These are phyloP conservation scores for Hygrocybe punicea DNA, from an alignment of 768 basidiomycete species.

Conservation along the genomic window DNA sequence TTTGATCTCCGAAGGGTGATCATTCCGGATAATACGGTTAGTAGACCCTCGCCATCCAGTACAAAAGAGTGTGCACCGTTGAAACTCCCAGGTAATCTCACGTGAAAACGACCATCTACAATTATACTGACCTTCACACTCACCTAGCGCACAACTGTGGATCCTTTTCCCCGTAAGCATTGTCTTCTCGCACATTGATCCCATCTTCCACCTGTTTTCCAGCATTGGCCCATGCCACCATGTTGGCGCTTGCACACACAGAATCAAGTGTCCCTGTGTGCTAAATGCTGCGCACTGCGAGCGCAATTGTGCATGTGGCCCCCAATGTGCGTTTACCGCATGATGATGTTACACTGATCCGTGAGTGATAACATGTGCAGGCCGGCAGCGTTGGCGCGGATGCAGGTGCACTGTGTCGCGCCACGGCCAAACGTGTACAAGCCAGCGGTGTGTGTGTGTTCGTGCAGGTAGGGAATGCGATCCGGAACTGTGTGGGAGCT, in stretches of 20 bases:
- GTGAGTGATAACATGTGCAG: conserved; percentile 18
- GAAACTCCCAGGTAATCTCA: background rate
- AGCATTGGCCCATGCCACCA: background rate
- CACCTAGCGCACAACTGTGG: background rate
- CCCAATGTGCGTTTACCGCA: conserved; percentile 43
- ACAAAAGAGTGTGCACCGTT: background rate
- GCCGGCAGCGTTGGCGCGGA: conserved; percentile 53
- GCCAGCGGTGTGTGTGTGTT: conserved; percentile 51
- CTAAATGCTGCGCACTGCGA: background rate
- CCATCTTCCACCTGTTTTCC: background rate
- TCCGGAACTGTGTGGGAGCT: conserved; percentile 56
- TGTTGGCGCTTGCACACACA: background rate
- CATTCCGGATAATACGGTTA: conserved; percentile 13
- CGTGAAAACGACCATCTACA: background rate
- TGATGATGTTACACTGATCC: background rate
- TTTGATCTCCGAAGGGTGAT: conserved; percentile 25
- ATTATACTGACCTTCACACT: background rate
- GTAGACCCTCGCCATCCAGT: background rate
- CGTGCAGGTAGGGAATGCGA: conserved; percentile 59
- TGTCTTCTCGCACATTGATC: background rate
- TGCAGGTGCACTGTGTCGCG: conserved; percentile 45
- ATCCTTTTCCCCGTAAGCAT: background rate
- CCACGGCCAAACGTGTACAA: conserved; percentile 33
- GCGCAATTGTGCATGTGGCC: conserved; percentile 48
- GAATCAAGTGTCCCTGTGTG: background rate